Evolutionary conservation across 495 filamentous ascomycete species (phyloP), one percentile per base, ranked within the genome.

Genomic region (Aspergillus haitiensis): DNA sequence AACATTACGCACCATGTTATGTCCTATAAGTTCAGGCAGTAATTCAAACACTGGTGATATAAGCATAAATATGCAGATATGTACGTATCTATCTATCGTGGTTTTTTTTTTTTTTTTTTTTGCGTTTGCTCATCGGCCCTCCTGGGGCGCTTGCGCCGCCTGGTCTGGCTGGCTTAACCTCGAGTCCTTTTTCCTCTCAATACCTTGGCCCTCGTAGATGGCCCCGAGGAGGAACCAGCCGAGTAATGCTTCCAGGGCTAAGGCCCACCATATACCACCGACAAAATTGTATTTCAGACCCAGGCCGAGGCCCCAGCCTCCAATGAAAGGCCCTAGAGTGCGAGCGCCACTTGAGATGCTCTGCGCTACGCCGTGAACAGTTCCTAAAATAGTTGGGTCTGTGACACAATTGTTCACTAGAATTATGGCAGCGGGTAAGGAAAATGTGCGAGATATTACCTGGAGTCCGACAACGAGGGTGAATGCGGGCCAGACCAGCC

Each of bases 381-480:
- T 90, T 0, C 88, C 87, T 7, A 92, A 68, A 3, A 88, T 79
- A 6, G 65, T 75, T 5, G 82, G 80, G 40, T 84, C 75, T 3
- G 88, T 84, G n/a, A 85, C 82, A 12, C 78, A 78, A 60, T 91
- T 90, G 13, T 86, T 90, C 0, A 92, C 75, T 1, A 93, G 70
- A 12, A 91, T 90, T 0, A 88, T 81, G 1, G 82, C 83, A 6
- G 82, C 82, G 0, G 89, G 88, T 0, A 89, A 75, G 3, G 84
- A 85, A 64, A 92, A 91, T 5, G 88, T 91, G 44, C 87, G 78
- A 1, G 86, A 90, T 15, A 85, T 70, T 27, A 91, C 88, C 67
- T 92, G 89, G 2, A 89, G 66, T 33, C 80, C 78, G 0, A 91
- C 76, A 0, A 93, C 82, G 2, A 79, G 35, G 0, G 82, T 82